These are phyloP conservation scores for Botryosphaeria agaves DNA, from an alignment of 2,329 filamentous ascomycete species.

Conservation along the genomic window DNA sequence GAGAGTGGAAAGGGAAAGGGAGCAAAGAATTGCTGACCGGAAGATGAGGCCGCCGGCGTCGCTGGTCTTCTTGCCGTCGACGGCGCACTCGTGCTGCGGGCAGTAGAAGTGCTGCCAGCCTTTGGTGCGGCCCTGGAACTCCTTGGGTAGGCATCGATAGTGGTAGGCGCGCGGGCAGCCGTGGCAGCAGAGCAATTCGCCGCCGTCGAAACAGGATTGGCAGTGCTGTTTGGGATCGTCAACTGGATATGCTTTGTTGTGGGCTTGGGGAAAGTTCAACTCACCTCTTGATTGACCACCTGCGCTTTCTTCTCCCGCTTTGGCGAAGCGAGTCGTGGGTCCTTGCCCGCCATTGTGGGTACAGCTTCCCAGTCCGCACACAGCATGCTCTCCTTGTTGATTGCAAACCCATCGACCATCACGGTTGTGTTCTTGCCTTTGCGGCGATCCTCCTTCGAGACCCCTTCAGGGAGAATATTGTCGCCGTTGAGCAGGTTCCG, in stretches of 20 bases:
- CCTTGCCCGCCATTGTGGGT: conserved; percentile 37
- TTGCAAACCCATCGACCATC: conserved; percentile 35
- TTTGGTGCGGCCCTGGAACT: conserved; percentile 23
- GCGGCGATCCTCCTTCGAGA: conserved; percentile 30
- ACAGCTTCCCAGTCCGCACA: conserved; percentile 40
- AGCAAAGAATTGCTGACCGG: conserved; percentile 9
- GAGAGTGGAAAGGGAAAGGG: neutral
- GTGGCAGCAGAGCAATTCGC: conserved; percentile 29
- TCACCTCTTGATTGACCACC: conserved; percentile 28
- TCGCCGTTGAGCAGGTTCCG: conserved; percentile 16
- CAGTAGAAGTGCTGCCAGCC: conserved; percentile 33
- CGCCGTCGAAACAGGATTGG: conserved; percentile 33
- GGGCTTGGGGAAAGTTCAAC: neutral
- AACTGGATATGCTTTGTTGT: neutral
- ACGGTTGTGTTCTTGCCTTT: conserved; percentile 40
- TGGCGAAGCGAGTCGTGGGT: conserved; percentile 31
- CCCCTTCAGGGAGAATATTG: conserved; percentile 18
- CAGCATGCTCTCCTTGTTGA: conserved; percentile 37
- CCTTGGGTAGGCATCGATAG: conserved; percentile 26
- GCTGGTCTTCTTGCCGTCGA: conserved; percentile 33
- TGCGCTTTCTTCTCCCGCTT: conserved; percentile 30
- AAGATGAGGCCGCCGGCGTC: conserved; percentile 32
- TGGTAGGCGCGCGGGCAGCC: conserved; percentile 40
- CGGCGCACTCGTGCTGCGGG: conserved; percentile 35
- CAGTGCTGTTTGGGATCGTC: conserved; percentile 20